phyloP scores from a whole-genome alignment of 176 grass and related monocot species.

The Urochloa ruziziensis region DNA sequence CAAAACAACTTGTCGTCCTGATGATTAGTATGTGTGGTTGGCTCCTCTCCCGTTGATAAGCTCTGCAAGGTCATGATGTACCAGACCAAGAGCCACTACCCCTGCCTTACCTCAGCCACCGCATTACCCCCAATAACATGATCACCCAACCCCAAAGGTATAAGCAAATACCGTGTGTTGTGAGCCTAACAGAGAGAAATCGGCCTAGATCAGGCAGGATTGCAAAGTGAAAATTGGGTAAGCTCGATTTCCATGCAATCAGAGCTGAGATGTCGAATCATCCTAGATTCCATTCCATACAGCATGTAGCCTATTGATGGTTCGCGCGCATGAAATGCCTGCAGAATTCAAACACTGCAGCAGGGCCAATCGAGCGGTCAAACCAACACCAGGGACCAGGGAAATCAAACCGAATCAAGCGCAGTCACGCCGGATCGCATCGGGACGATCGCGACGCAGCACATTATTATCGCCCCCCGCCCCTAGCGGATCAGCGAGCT shows the following conservation, averaged over 20 bases:
- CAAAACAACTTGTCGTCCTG: background rate
- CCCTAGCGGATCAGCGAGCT: background rate
- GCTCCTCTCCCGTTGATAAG: background rate
- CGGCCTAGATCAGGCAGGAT: background rate
- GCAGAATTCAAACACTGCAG: background rate
- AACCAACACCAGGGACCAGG: background rate
- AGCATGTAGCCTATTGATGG: background rate
- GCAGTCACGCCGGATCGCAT: background rate
- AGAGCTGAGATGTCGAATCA: background rate
- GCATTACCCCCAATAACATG: background rate
- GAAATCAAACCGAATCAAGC: conserved; percentile 16
- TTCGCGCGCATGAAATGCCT: background rate
- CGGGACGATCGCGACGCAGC: background rate
- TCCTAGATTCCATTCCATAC: background rate
- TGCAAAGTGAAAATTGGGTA: background rate
- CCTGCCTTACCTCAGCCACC: background rate
- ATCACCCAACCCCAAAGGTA: background rate
- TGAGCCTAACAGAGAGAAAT: background rate
- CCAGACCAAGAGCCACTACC: background rate
- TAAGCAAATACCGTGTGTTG: background rate
- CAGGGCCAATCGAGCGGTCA: conserved; percentile 9
- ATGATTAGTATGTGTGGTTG: background rate
- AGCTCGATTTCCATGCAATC: background rate
- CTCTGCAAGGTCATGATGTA: background rate
- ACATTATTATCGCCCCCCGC: background rate